A percentile compares a stretch with the other conserved stretches of the same genome.
Conservation (phyloP, 2,329 filamentous ascomycete genomes). For the Colletotrichum theobromicola region DNA sequence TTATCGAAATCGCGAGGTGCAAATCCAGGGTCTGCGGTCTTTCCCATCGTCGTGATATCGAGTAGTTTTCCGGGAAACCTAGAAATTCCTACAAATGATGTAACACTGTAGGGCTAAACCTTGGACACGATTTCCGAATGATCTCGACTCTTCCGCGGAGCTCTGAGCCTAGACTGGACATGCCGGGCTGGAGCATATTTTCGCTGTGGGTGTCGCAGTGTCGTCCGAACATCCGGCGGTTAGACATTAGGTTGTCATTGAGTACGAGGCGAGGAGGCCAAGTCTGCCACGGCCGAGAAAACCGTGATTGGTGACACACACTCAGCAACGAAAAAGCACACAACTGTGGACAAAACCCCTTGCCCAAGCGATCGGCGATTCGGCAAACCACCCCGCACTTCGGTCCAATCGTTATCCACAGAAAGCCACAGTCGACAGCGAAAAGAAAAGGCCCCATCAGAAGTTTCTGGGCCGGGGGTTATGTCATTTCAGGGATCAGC, state of each 20-base stretch:
- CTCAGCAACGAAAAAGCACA: neutral
- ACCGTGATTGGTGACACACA: neutral
- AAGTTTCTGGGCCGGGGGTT: neutral
- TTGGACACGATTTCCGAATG: neutral
- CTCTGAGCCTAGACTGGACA: neutral
- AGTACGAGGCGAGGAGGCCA: neutral
- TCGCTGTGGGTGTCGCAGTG: neutral
- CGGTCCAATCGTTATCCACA: neutral
- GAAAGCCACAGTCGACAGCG: neutral
- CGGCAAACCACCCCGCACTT: neutral
- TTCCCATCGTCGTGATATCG: neutral
- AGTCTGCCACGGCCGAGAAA: neutral
- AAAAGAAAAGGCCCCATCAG: neutral
- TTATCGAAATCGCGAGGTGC: neutral
- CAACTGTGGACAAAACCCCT: neutral
- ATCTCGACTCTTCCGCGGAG: neutral
- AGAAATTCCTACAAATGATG: neutral
- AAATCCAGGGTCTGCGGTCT: neutral
- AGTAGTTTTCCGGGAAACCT: neutral
- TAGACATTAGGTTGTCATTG: neutral
- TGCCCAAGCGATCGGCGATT: neutral
- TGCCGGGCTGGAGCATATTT: neutral
- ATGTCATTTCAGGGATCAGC: neutral
- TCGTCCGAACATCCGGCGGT: neutral
- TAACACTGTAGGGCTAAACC: neutral